phyloP scores from a whole-genome alignment of 139 green algal species.

The Chlorokybus atmophyticus region DNA sequence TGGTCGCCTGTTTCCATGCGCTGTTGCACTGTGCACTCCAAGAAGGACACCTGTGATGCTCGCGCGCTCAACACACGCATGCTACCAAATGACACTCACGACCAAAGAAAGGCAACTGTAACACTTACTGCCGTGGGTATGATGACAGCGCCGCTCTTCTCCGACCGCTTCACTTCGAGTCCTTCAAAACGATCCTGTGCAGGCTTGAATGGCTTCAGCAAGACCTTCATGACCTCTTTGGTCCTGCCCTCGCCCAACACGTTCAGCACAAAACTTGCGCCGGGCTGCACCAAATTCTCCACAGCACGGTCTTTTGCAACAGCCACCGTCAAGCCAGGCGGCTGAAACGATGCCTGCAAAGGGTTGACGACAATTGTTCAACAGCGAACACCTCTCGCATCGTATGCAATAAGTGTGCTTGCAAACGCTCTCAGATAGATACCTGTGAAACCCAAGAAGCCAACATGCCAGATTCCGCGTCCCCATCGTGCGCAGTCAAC shows the following conservation, averaged over 20 bases:
- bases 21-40: conserved; percentile 49
- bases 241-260: conserved; percentile 55
- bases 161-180: conserved; percentile 33
- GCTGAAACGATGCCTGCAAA: conserved; percentile 77
- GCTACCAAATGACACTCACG: not conserved
- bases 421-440: no score
- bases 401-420: no score
- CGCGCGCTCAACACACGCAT: conserved; percentile 22
- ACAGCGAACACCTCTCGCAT: no score
- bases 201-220: conserved; percentile 67
- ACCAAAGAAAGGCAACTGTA: not conserved
- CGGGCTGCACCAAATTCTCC: conserved; percentile 61
- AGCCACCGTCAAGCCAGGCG: conserved; percentile 76
- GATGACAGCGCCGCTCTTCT: conserved; percentile 13
- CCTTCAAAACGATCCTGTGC: conserved; percentile 69
- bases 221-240: conserved; percentile 43
- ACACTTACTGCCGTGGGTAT: conserved; percentile 12
- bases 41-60: conserved; percentile 33
- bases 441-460: conserved; percentile 82
- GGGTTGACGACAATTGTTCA: no score
- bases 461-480: conserved; percentile 73
- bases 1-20: conserved; percentile 75
- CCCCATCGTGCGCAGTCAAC: conserved; percentile 60
- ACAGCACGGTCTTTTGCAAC: conserved; percentile 85
- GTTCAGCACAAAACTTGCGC: conserved; percentile 66